Evolutionary conservation across 371 early-diverging fungal genomes (phyloP).

Genomic region (Mucor lusitanicus): DNA sequence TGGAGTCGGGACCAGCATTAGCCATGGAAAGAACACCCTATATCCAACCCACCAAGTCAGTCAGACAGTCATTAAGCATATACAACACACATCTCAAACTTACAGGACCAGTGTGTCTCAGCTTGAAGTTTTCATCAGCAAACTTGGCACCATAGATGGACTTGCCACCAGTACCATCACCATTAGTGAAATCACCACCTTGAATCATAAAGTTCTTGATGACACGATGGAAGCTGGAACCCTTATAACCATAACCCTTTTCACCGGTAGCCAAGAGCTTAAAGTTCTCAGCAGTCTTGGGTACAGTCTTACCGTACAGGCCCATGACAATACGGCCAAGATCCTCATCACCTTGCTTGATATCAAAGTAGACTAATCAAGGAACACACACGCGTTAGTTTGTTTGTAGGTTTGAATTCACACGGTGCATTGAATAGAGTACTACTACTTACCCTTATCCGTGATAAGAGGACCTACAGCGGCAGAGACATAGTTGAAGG

Average conservation of each 20-base stretch:
- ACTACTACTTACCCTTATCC: slow-evolving; percentile 40
- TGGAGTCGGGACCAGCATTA: slow-evolving; percentile 92
- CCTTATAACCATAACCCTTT: slow-evolving; percentile 82
- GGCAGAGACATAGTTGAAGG: slow-evolving; percentile 44
- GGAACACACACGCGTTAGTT: neutral
- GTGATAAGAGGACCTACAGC: slow-evolving; percentile 49
- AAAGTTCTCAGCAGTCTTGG: slow-evolving; percentile 93
- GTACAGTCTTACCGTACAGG: slow-evolving; percentile 76
- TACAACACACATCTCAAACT: slow-evolving; percentile 6
- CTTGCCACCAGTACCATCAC: slow-evolving; percentile 95
- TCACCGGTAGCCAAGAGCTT: slow-evolving; percentile 79
- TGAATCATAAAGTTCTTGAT: slow-evolving; percentile 90
- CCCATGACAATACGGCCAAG: slow-evolving; percentile 90
- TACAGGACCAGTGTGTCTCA: slow-evolving; percentile 79
- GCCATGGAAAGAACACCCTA: slow-evolving; percentile 93
- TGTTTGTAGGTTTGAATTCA: neutral
- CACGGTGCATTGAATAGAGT: neutral
- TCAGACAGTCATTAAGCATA: neutral
- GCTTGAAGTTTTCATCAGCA: slow-evolving; percentile 95
- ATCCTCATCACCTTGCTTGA: slow-evolving; percentile 77
- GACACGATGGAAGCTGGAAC: slow-evolving; percentile 88
- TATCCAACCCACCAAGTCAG: neutral
- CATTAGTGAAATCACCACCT: slow-evolving; percentile 80
- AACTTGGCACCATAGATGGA: slow-evolving; percentile 91
- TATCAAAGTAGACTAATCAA: slow-evolving; percentile 83